phyloP scores from a whole-genome alignment of 1,284 basidiomycete genomes.

The Cutaneotrichosporon sp. region DNA sequence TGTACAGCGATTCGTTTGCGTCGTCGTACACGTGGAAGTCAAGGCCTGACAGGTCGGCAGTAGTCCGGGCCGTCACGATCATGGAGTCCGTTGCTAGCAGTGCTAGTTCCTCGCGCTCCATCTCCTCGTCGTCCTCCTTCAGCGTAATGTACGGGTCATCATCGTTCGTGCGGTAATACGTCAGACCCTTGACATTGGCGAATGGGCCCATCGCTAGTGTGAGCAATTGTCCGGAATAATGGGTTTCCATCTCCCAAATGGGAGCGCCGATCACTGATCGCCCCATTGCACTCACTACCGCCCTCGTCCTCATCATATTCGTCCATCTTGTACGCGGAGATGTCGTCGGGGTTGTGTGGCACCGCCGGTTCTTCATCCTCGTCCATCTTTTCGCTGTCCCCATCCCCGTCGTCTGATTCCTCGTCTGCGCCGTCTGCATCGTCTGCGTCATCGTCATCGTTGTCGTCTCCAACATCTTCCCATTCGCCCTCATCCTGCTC shows the following conservation, averaged over 20 bases:
- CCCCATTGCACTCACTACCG: conserved; percentile 55
- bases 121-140: conserved; percentile 76
- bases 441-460: conserved; percentile 33
- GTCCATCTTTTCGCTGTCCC: conserved; percentile 30
- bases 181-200: conserved; percentile 91
- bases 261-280: too few species aligned
- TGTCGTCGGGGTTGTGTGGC: conserved; percentile 61
- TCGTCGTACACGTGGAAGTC: conserved; percentile 96
- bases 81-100: conserved; percentile 87
- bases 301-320: conserved; percentile 83
- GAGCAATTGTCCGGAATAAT: too few species aligned
- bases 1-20: conserved; percentile 84
- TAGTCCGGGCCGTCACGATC: conserved; percentile 87
- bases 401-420: conserved; percentile 29
- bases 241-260: too few species aligned
- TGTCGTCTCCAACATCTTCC: conserved; percentile 33
- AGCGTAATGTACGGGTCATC: conserved; percentile 97
- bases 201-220: conserved; percentile 73
- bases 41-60: conserved; percentile 92
- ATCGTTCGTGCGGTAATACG: conserved; percentile 83
- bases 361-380: conserved; percentile 44
- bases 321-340: conserved; percentile 89
- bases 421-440: conserved; percentile 46
- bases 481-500: conserved; percentile 52
- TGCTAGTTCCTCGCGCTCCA: conserved; percentile 86